Evolutionary conservation across 495 filamentous ascomycete species (phyloP).

Genomic region (Annulohypoxylon bovei): DNA sequence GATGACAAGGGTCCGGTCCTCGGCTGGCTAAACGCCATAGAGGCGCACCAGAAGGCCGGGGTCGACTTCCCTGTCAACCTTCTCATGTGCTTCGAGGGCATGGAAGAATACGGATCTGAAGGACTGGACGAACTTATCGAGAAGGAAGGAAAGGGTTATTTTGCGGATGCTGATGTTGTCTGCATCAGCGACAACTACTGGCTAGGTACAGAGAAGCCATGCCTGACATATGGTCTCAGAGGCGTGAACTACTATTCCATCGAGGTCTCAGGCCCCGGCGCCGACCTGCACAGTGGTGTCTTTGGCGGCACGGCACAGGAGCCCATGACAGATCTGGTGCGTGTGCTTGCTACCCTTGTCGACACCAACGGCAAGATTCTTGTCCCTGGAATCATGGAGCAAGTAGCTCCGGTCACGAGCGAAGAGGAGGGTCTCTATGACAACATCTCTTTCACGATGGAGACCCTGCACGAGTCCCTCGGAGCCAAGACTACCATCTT

Average conservation of each 20-base stretch:
- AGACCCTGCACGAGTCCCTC: conserved; percentile 88
- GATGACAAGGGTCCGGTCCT: conserved; percentile 99
- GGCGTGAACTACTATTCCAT: conserved; percentile 97
- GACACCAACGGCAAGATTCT: conserved; percentile 89
- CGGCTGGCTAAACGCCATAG: conserved; percentile 97
- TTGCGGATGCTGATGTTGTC: conserved; percentile 93
- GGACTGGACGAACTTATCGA: conserved; percentile 95
- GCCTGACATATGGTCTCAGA: conserved; percentile 96
- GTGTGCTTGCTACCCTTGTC: conserved; percentile 81
- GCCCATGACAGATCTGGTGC: conserved; percentile 95
- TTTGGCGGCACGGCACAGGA: conserved; percentile 96
- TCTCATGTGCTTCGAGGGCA: conserved; percentile 99
- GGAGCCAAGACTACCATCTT: conserved; percentile 87
- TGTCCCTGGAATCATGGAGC: conserved; percentile 87
- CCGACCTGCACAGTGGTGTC: conserved; percentile 95
- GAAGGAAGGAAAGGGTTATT: conserved; percentile 87
- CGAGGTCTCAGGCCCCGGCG: conserved; percentile 85
- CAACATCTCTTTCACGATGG: conserved; percentile 91
- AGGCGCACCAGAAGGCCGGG: conserved; percentile 94
- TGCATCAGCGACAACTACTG: conserved; percentile 99
- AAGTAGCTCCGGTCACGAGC: conserved; percentile 85
- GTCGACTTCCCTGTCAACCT: conserved; percentile 97
- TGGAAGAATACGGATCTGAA: conserved; percentile 99
- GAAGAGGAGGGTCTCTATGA: conserved; percentile 89
- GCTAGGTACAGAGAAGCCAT: conserved; percentile 98